These are phyloP conservation scores for Arthrocladium fulminans DNA, from an alignment of 2,329 filamentous ascomycete species.

Conservation along the genomic window DNA sequence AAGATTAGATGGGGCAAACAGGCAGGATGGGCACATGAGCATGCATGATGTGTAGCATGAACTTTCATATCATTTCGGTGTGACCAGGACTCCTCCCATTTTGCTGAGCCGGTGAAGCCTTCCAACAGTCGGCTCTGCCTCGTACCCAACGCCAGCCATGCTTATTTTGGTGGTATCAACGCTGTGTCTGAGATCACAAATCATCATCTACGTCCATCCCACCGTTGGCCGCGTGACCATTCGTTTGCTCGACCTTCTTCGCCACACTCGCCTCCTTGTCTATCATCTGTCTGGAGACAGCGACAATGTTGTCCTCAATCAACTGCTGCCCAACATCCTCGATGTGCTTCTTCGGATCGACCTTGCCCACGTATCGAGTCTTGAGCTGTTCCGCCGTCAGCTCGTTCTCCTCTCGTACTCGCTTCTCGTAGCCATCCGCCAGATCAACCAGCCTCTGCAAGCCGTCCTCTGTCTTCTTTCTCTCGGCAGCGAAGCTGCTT, in stretches of 20 bases:
- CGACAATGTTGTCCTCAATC: constrained; percentile 98
- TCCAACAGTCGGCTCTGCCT: neutral
- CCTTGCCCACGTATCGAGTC: constrained; percentile 96
- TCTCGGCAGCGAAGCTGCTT: constrained; percentile 85
- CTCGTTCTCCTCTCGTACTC: constrained; percentile 97
- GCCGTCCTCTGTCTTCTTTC: constrained; percentile 73
- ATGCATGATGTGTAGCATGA: neutral
- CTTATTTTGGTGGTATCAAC: neutral
- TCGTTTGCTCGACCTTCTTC: constrained; percentile 48
- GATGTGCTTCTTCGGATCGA: constrained; percentile 98
- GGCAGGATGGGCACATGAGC: constrained; percentile 28
- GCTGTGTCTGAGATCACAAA: neutral
- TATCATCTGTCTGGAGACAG: constrained; percentile 98
- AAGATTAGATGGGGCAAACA: constrained; percentile 34
- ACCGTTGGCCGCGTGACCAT: constrained; percentile 41
- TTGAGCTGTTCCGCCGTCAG: constrained; percentile 95
- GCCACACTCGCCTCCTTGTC: constrained; percentile 96
- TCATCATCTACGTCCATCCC: constrained; percentile 64
- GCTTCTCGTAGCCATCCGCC: constrained; percentile 95
- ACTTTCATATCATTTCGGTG: neutral
- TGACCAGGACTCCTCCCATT: neutral
- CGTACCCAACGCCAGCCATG: neutral
- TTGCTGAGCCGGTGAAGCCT: neutral
- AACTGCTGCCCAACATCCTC: constrained; percentile 93
- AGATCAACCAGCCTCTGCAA: constrained; percentile 80